phyloP scores from a whole-genome alignment of 345 rosid species.

The Salix koriyanagi region DNA sequence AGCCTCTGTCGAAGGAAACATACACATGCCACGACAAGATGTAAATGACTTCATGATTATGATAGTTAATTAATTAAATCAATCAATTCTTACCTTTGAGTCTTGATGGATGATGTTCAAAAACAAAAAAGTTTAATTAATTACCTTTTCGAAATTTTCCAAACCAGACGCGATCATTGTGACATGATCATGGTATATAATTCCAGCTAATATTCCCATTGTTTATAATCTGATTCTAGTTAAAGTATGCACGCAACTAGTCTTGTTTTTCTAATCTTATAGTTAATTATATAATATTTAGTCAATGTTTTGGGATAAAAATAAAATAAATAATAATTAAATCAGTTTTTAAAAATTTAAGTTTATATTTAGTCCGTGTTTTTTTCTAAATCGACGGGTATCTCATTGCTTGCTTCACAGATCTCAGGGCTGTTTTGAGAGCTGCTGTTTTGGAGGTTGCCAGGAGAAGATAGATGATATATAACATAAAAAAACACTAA shows the following conservation, averaged over 20 bases:
- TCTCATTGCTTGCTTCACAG: background rate
- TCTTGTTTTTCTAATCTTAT: background rate
- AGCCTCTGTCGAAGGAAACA: background rate
- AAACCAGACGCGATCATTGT: background rate
- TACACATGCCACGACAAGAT: background rate
- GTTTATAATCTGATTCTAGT: background rate
- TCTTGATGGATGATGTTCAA: background rate
- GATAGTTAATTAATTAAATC: background rate
- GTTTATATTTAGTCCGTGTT: no score
- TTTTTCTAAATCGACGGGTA: no score
- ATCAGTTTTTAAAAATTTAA: no score
- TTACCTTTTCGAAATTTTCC: background rate
- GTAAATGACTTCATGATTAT: background rate
- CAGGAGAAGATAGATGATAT: conserved; percentile 26
- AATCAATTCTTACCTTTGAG: background rate
- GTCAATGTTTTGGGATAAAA: no score
- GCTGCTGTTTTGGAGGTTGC: conserved; percentile 29
- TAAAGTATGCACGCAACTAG: background rate
- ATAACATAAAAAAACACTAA: conserved; percentile 17
- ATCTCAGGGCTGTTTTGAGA: background rate
- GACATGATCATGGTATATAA: background rate
- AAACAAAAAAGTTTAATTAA: background rate
- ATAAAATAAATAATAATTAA: no score
- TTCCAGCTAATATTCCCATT: background rate
- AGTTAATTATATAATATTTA: background rate